These are phyloP conservation scores for Boletus fagicola DNA, from an alignment of 768 basidiomycete species.

Conservation along the genomic window DNA sequence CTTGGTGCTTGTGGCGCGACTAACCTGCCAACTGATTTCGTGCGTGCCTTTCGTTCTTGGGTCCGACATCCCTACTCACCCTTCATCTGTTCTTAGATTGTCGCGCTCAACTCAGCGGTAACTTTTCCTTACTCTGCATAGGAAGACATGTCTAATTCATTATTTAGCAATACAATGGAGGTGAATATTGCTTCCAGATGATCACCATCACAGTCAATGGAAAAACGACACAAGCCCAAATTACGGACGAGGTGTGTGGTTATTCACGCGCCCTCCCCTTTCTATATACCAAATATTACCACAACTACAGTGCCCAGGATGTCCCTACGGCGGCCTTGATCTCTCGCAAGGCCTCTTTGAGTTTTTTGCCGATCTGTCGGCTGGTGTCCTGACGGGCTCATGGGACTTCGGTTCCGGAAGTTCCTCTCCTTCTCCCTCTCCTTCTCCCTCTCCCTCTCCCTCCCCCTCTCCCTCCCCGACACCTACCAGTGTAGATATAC, in stretches of 20 bases:
- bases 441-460: slow-evolving; percentile 24
- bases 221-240: slow-evolving; percentile 52
- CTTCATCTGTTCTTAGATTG: slow-evolving; percentile 40
- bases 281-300: not conserved
- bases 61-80: slow-evolving; percentile 4
- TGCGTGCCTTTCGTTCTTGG: slow-evolving; percentile 17
- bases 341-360: slow-evolving; percentile 64
- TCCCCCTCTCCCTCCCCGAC: slow-evolving; percentile 15
- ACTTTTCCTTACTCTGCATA: not conserved
- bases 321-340: slow-evolving; percentile 65
- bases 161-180: slow-evolving; percentile 52
- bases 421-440: slow-evolving; percentile 21
- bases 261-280: not conserved
- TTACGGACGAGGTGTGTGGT: slow-evolving; percentile 55
- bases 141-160: slow-evolving; percentile 1
- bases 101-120: slow-evolving; percentile 42
- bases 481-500: slow-evolving; percentile 12
- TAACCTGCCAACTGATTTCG: slow-evolving; percentile 35
- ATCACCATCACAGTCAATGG: slow-evolving; percentile 65
- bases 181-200: slow-evolving; percentile 54
- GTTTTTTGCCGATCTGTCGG: slow-evolving; percentile 47
- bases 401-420: slow-evolving; percentile 48
- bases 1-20: slow-evolving; percentile 42
- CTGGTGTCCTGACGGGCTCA: slow-evolving; percentile 56
- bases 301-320: slow-evolving; percentile 57